Conservation (phyloP, 2,329 filamentous ascomycete species). For the Neonectria coccinea region DNA sequence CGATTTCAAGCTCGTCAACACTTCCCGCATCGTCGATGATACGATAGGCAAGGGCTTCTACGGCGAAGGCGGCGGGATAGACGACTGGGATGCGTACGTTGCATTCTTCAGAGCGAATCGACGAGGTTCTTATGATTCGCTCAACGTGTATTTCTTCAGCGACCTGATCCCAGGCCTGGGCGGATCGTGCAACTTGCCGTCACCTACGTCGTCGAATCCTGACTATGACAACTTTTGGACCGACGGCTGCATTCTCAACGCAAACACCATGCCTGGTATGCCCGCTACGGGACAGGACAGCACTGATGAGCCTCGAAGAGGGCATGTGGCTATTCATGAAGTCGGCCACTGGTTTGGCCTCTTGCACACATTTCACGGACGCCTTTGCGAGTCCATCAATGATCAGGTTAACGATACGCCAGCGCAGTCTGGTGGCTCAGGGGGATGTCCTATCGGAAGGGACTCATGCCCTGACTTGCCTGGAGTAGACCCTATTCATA, state of each 20-base stretch:
- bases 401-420: constrained; percentile 23
- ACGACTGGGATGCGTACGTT: constrained; percentile 19
- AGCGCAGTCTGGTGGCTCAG: constrained; percentile 19
- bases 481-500: constrained; percentile 23
- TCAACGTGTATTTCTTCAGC: constrained; percentile 26
- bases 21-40: constrained; percentile 9
- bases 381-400: constrained; percentile 19
- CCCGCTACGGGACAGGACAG: constrained; percentile 15
- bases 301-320: constrained; percentile 17
- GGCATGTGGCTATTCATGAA: constrained; percentile 23
- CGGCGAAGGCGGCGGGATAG: constrained; percentile 11
- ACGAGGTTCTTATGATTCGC: constrained; percentile 17
- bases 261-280: constrained; percentile 26
- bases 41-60: constrained; percentile 13
- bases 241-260: constrained; percentile 24
- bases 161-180: constrained; percentile 17
- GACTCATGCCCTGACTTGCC: constrained; percentile 21
- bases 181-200: constrained; percentile 21
- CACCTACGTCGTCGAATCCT: constrained; percentile 11
- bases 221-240: constrained; percentile 20
- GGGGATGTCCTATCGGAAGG: constrained; percentile 15
- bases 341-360: constrained; percentile 22
- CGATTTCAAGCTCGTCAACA: constrained; percentile 12
- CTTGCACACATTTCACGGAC: constrained; percentile 23
- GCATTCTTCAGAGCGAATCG: constrained; percentile 22